Percentiles rank a stretch among this genome's conserved stretches.
Conservation (phyloP, 2,329 filamentous ascomycete species). For the Aspergillus melleus region DNA sequence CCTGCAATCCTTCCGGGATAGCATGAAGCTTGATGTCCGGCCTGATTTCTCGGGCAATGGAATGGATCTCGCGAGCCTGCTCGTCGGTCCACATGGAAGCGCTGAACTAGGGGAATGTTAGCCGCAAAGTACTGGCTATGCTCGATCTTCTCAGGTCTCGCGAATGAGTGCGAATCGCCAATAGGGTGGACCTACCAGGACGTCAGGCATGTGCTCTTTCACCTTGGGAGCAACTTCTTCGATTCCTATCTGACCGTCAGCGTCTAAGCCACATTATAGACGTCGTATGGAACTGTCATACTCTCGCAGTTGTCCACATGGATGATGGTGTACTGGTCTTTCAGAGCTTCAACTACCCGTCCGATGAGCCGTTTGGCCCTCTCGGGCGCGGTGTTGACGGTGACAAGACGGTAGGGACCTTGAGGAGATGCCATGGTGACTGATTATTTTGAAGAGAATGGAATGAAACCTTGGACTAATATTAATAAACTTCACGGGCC, state of each 20-base stretch:
- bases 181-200: constrained; percentile 46
- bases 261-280: background rate
- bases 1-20: constrained; percentile 44
- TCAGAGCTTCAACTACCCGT: constrained; percentile 60
- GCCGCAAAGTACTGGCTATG: constrained; percentile 10
- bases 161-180: no score
- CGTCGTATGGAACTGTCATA: constrained; percentile 35
- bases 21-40: constrained; percentile 45
- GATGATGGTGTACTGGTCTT: constrained; percentile 63
- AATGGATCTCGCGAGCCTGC: constrained; percentile 39
- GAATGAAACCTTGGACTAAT: background rate
- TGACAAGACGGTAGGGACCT: constrained; percentile 64
- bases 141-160: constrained; percentile 42
- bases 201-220: constrained; percentile 52
- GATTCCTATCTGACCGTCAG: constrained; percentile 35
- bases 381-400: constrained; percentile 68
- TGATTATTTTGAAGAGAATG: background rate
- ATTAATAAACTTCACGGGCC: background rate
- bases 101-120: constrained; percentile 52
- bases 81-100: constrained; percentile 60
- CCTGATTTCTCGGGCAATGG: constrained; percentile 37
- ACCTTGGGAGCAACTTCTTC: constrained; percentile 58
- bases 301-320: constrained; percentile 64
- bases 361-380: constrained; percentile 64
- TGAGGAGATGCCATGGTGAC: constrained; percentile 40